A percentile compares a stretch with the other conserved stretches of the same genome.
These are phyloP conservation scores for Eucalyptus caleyi DNA, from an alignment of 345 rosid species.

Conservation along the genomic window DNA sequence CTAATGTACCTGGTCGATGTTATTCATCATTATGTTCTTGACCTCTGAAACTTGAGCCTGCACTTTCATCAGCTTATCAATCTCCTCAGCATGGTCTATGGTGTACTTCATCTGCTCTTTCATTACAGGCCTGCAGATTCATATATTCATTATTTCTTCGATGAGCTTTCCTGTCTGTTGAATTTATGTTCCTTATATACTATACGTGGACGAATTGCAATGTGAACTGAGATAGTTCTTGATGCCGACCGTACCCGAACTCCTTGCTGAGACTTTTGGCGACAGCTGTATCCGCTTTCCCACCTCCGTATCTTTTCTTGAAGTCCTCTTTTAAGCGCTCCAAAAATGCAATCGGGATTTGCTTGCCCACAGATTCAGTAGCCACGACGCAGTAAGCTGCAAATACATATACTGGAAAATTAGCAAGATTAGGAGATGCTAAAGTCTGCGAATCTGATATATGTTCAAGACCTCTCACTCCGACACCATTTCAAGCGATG, in stretches of 20 bases:
- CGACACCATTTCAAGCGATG: background rate
- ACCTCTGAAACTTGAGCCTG: background rate
- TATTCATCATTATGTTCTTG: background rate
- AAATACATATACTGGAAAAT: background rate
- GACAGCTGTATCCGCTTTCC: background rate
- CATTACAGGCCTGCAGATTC: background rate
- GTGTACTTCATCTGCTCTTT: conserved; percentile 3
- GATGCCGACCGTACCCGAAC: background rate
- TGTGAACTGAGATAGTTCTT: background rate
- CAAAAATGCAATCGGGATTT: background rate
- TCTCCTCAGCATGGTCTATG: background rate
- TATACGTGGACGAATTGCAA: background rate
- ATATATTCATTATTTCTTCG: background rate
- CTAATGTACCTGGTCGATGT: background rate
- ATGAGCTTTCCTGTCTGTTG: background rate
- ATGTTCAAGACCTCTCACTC: background rate
- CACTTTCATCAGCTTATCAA: background rate
- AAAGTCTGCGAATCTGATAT: background rate
- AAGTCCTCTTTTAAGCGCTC: background rate
- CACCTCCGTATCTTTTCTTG: background rate
- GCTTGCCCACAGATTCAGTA: background rate
- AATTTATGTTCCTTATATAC: background rate
- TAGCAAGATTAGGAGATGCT: background rate
- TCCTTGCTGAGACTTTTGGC: background rate
- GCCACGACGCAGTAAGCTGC: conserved; percentile 1